phyloP scores from a whole-genome alignment of 176 grass and related monocot genomes.

The Musa schizocarpa region DNA sequence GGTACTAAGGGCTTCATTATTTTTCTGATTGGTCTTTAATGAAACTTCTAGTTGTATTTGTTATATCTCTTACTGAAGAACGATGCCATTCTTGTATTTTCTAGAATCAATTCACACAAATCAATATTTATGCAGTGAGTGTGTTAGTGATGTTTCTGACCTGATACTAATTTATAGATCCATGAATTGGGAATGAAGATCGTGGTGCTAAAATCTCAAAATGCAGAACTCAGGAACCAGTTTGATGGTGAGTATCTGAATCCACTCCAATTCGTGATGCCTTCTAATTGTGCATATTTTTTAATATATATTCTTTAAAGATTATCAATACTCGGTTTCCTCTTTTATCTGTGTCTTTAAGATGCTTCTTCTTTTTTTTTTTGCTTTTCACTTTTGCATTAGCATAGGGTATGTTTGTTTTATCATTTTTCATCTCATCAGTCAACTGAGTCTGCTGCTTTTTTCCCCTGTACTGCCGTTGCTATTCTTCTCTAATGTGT shows the following conservation, averaged over 20 bases:
- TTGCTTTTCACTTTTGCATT: background rate
- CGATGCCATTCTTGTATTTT: background rate
- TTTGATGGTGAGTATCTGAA: slow-evolving; percentile 53
- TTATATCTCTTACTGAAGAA: background rate
- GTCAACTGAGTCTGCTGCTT: too few species aligned
- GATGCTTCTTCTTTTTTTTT: background rate
- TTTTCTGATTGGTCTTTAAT: background rate
- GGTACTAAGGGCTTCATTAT: background rate
- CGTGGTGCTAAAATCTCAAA: slow-evolving; percentile 82
- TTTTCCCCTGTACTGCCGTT: background rate
- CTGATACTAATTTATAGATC: slow-evolving; percentile 35
- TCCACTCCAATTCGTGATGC: background rate
- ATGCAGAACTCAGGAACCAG: slow-evolving; percentile 79
- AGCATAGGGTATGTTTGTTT: background rate
- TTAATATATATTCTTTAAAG: background rate
- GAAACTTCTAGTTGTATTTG: background rate
- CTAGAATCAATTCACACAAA: too few species aligned
- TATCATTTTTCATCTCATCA: background rate
- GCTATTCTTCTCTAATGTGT: background rate
- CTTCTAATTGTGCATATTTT: background rate
- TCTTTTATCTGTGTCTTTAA: background rate
- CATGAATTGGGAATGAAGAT: slow-evolving; percentile 99
- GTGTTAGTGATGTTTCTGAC: slow-evolving; percentile 1
- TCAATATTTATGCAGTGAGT: background rate
- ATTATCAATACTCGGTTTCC: background rate